Conservation (phyloP, 257 asterid species). For the Solanum paucissectum region DNA sequence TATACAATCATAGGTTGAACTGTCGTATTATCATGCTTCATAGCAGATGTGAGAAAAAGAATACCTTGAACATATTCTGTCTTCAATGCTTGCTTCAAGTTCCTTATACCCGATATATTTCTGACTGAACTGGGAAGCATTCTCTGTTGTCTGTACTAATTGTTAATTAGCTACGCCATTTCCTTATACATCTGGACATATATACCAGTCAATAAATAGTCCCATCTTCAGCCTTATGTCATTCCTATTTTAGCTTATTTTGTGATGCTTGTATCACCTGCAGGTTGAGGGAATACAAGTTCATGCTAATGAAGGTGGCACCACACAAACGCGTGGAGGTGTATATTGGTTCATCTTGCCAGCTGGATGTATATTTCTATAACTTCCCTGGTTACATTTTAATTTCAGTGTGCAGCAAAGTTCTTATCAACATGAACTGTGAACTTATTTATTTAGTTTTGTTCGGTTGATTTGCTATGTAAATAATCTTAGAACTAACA, state of each 20-base stretch:
- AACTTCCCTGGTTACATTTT: neutral
- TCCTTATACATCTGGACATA: neutral
- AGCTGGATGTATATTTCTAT: constrained; percentile 23
- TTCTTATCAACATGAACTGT: neutral
- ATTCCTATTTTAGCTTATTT: neutral
- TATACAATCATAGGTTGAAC: neutral
- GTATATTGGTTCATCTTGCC: constrained; percentile 29
- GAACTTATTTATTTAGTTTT: neutral
- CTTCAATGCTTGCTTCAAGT: neutral
- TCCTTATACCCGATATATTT: neutral
- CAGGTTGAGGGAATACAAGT: constrained; percentile 24
- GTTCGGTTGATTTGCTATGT: neutral
- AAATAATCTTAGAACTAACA: neutral
- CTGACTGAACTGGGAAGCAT: neutral
- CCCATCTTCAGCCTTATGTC: neutral
- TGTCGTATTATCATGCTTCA: neutral
- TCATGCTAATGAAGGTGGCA: constrained; percentile 25
- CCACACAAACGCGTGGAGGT: constrained; percentile 27
- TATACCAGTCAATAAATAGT: neutral
- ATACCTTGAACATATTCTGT: neutral
- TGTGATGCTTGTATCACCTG: neutral
- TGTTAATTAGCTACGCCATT: neutral
- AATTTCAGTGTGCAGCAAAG: neutral
- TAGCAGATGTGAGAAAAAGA: neutral
- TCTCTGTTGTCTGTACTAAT: neutral